Evolutionary conservation across 345 rosid genomes (phyloP).

Genomic region (Bruguiera sexangula): DNA sequence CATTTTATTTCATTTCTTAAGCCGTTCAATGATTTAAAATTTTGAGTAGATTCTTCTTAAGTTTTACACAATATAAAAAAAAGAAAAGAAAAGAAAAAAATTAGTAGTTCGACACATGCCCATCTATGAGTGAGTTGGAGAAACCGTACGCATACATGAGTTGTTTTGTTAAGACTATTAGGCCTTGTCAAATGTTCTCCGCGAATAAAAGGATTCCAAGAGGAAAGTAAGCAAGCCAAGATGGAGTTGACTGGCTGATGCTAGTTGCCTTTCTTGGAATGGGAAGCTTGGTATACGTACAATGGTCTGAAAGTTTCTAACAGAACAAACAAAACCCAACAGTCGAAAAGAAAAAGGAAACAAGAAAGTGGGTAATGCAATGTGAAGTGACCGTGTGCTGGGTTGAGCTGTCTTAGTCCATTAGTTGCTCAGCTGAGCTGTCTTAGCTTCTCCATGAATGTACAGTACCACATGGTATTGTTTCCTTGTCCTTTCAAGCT

Average conservation of each 20-base stretch:
- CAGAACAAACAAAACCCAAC: background rate
- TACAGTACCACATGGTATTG: conserved; percentile 14
- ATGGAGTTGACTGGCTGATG: background rate
- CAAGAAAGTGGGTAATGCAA: background rate
- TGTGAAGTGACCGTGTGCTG: conserved; percentile 8
- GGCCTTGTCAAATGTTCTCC: conserved; percentile 1
- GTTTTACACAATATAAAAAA: background rate
- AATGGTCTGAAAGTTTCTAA: too few species aligned
- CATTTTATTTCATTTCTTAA: too few species aligned
- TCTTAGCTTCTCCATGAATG: conserved; percentile 11
- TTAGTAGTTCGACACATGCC: background rate
- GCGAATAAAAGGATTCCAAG: too few species aligned
- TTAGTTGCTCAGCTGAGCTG: conserved; percentile 24
- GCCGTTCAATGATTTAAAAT: background rate
- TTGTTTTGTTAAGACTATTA: background rate
- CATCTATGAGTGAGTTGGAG: background rate
- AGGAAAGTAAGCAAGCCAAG: background rate
- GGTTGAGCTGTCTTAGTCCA: conserved; percentile 29
- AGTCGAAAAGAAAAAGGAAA: background rate
- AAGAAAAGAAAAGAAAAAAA: background rate
- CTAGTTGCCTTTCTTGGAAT: background rate
- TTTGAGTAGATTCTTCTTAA: background rate
- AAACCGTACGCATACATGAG: background rate
- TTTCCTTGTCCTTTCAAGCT: conserved; percentile 12
- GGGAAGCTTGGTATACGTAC: too few species aligned